These are phyloP conservation scores for Flueggea neowawraea DNA, from an alignment of 441 rosid genomes.

Conservation along the genomic window DNA sequence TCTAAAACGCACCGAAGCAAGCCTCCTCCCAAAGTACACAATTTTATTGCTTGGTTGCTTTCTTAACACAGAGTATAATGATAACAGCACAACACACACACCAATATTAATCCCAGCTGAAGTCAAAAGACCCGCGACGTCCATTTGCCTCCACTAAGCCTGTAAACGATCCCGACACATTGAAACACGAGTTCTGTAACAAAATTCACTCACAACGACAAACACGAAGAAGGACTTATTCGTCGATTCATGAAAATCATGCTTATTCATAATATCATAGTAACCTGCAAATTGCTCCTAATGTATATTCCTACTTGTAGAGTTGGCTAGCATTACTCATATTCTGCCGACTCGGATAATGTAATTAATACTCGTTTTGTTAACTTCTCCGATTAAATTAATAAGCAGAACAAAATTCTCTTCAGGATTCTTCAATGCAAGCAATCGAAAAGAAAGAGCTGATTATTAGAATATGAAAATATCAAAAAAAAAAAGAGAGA, in stretches of 20 bases:
- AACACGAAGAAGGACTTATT: background rate
- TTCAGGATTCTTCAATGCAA: background rate
- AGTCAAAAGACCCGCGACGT: slow-evolving; percentile 64
- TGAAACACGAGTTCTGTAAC: slow-evolving; percentile 4
- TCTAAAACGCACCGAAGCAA: slow-evolving; percentile 33
- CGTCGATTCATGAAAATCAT: background rate
- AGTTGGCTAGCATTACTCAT: background rate
- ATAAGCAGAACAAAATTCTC: background rate
- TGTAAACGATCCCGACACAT: background rate
- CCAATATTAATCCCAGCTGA: slow-evolving; percentile 86
- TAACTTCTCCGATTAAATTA: background rate
- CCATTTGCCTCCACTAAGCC: slow-evolving; percentile 38
- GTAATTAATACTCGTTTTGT: background rate
- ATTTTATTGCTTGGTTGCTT: slow-evolving; percentile 74
- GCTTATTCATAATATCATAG: background rate
- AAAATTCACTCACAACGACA: background rate
- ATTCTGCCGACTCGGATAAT: background rate
- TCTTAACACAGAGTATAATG: slow-evolving; percentile 74
- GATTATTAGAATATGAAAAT: background rate
- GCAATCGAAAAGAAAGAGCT: background rate
- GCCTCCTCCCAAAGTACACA: slow-evolving; percentile 78
- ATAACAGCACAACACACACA: slow-evolving; percentile 53
- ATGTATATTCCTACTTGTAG: background rate
- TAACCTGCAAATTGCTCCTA: background rate
- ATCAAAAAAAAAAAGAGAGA: background rate